phyloP scores from a whole-genome alignment of 2,329 filamentous ascomycete species.

The Trichoderma afroharzianum region DNA sequence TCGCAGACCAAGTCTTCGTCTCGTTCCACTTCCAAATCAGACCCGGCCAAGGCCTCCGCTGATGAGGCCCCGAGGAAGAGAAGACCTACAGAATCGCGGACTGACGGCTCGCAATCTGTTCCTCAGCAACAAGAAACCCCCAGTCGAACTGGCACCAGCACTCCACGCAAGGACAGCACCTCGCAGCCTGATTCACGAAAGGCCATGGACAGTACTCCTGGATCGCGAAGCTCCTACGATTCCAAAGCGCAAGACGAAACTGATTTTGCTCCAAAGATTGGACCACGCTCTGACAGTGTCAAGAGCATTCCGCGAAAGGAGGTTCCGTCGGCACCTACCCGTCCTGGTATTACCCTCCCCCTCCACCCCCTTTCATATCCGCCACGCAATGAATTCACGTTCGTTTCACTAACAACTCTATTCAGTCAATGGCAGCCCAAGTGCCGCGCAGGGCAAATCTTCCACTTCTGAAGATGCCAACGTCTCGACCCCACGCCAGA shows the following conservation, averaged over 20 bases:
- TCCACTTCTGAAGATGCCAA: conserved; percentile 24
- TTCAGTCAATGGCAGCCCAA: conserved; percentile 28
- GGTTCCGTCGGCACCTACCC: conserved; percentile 40
- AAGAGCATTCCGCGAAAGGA: conserved; percentile 65
- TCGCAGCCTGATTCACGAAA: conserved; percentile 30
- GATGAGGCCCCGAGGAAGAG: conserved; percentile 72
- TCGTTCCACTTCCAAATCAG: conserved; percentile 47
- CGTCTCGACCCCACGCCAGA: conserved; percentile 22
- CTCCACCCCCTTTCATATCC: not conserved
- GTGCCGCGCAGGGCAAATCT: conserved; percentile 22
- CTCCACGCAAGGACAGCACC: conserved; percentile 26
- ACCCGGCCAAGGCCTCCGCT: conserved; percentile 24
- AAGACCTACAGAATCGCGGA: conserved; percentile 41
- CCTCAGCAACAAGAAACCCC: conserved; percentile 37
- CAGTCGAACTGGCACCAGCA: conserved; percentile 34
- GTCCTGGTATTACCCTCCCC: conserved; percentile 38
- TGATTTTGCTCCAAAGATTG: conserved; percentile 35
- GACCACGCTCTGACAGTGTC: conserved; percentile 37
- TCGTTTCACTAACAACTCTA: not conserved
- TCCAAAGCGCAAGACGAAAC: conserved; percentile 54
- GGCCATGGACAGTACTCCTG: conserved; percentile 34
- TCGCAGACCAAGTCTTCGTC: conserved; percentile 48
- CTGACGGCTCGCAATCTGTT: conserved; percentile 42
- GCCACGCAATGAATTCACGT: not conserved
- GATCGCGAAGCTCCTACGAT: conserved; percentile 56